Evolutionary conservation across 192 early-diverging fungal species (phyloP).

Genomic region (Coemansia erecta): DNA sequence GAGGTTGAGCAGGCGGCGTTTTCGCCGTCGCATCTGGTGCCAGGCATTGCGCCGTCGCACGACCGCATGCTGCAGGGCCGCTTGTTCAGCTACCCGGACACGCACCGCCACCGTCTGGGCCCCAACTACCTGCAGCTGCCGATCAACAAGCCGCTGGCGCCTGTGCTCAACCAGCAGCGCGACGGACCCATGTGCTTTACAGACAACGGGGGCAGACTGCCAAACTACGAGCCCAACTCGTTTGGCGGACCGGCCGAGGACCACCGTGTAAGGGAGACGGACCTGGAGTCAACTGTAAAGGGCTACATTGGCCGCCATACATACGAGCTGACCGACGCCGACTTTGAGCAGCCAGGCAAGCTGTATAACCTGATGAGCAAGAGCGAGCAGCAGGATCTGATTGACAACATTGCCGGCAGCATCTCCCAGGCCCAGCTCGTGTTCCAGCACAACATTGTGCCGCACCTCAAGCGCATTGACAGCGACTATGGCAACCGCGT

Average conservation of each 20-base stretch:
- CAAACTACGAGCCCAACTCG: constrained; percentile 76
- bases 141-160: constrained; percentile 62
- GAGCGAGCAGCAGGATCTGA: constrained; percentile 54
- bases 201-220: constrained; percentile 58
- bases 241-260: constrained; percentile 59
- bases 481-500: constrained; percentile 58
- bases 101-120: constrained; percentile 84
- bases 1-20: constrained; percentile 84
- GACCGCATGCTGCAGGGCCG: constrained; percentile 86
- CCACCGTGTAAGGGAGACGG: constrained; percentile 48
- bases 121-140: constrained; percentile 78
- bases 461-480: constrained; percentile 59
- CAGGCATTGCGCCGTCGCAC: constrained; percentile 74
- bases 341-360: constrained; percentile 65
- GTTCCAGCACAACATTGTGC: constrained; percentile 57
- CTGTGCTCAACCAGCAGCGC: constrained; percentile 72
- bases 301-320: constrained; percentile 64
- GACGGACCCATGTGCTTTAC: constrained; percentile 68
- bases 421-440: constrained; percentile 54
- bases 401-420: constrained; percentile 60
- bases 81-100: constrained; percentile 81
- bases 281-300: constrained; percentile 6
- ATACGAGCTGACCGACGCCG: constrained; percentile 56
- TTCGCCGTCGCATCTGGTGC: constrained; percentile 72
- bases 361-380: constrained; percentile 51